Evolutionary conservation across 2,329 filamentous ascomycete species (phyloP), one percentile per base, ranked within the genome.

Genomic region (Ceratocystis huliohia): DNA sequence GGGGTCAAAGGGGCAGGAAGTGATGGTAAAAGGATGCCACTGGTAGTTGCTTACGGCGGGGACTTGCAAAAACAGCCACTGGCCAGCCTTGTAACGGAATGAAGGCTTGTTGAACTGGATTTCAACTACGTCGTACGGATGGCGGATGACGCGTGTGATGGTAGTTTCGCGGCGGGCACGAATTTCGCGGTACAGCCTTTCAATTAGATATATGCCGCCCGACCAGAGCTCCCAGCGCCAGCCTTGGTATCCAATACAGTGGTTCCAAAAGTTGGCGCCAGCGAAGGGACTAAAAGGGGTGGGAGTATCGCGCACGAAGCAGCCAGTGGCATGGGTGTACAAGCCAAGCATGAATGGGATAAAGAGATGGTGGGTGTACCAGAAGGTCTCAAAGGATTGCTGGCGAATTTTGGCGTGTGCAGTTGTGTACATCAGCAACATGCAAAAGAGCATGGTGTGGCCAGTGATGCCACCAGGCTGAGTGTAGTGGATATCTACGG

Each of bases 341-440:
- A 99, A 86, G 62, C 84, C 93, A 56, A 99, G 81, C 73, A 97
- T 78, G 76, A 99, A 99, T 1, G 94, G 94, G 68, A 99, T 89
- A 73, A 97, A 97, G 20, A 99, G 84, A 73, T 99, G 94, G 77
- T 99, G 94, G 0, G 91, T 96, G 77, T 99, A 99, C 94, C 94
- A 99, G 75, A 99, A 99, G 0, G 92, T 95, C 78, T 99, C 94
- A 74, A 92, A 99, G 0, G 91, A 96, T 74, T 99, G 94, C 75
- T 97, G 93, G 66, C 94, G 88, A 70, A 99, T 97, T 71, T 91
- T 88, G 72, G 88, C 83, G 74, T 99, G 94, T 2, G 94, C 89
- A 0, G 93, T 96, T 1, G 94, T 99, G 78, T 96, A 99, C 82
- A 99, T 99, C 69, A 99, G 78, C 69, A 99, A 79, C 94, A 99